These are phyloP conservation scores for Apophysomyces sp. DNA, from an alignment of 371 early-diverging fungal genomes.

Conservation along the genomic window DNA sequence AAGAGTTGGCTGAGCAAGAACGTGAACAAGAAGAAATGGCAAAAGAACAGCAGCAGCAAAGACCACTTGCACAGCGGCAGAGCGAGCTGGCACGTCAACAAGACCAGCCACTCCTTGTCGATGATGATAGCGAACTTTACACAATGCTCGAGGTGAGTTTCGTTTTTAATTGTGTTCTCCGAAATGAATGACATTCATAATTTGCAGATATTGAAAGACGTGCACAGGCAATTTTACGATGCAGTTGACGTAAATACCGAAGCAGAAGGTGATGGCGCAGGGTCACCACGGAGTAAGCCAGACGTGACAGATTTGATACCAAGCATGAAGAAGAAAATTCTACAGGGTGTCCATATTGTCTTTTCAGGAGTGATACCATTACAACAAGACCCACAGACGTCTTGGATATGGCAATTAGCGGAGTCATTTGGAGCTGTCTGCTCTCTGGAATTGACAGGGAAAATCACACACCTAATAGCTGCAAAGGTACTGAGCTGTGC, in stretches of 20 bases:
- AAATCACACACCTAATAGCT: conserved; percentile 79
- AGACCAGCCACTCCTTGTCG: conserved; percentile 41
- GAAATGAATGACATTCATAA: not conserved
- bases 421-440: conserved; percentile 72
- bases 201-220: conserved; percentile 45
- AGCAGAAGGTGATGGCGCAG: conserved; percentile 10
- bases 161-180: not conserved
- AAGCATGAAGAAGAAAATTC: conserved; percentile 45
- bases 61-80: conserved; percentile 27
- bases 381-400: conserved; percentile 36
- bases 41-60: conserved; percentile 15
- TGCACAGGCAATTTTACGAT: conserved; percentile 58
- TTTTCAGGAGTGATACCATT: conserved; percentile 63
- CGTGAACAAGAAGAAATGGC: conserved; percentile 24
- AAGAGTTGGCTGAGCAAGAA: conserved; percentile 17
- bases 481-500: conserved; percentile 42
- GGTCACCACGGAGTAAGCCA: conserved; percentile 18
- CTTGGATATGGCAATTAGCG: conserved; percentile 77
- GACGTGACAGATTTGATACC: conserved; percentile 56
- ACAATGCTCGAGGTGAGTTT: conserved; percentile 45
- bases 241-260: conserved; percentile 18
- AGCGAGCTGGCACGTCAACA: conserved; percentile 13
- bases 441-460: conserved; percentile 46
- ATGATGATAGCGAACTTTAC: conserved; percentile 55
- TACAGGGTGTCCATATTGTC: conserved; percentile 46